Base-by-base conservation (phyloP, 495 filamentous ascomycete genomes). In the Zalerion maritima region DNA sequence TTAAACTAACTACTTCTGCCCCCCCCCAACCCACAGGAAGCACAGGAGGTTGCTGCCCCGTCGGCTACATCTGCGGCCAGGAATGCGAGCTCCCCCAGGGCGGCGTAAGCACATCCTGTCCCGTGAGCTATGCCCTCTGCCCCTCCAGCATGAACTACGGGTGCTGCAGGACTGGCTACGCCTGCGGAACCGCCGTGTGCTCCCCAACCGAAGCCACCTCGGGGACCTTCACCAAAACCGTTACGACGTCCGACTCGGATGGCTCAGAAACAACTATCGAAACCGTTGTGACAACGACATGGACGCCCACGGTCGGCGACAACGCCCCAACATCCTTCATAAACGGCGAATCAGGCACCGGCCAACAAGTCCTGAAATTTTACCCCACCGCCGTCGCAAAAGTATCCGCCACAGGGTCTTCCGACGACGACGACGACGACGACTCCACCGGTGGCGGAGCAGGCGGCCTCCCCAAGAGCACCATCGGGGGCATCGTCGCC, bases 401-500 rank as follows among this genome's bases (percentile, higher is more conserved):
- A 37, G 21, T 45, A 11, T 28, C 43, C 8, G 38, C 55, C 10
- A 21, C 29, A 11, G 18, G 26, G 25, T 30, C 21, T 12, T 37
- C 39, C 3, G 12, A 18, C 13, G 17, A 31, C 20, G 25, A 19
- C 9, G 21, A 22, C 3, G 21, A 23, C 10, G 29, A 35, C 2
- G 39, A 39, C 6, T 37, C 39, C 3, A 12, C 18, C 13, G 17
- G 33, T 18, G 25, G 21, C 9, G 21, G 24, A 3, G 21, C 22
- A 9, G 29, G 37, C 2, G 39, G 40, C 6, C 52, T 65, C 19
- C 52, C 47, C 8, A 26, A 28, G 1, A 39, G 39, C 0, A 47
- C 53, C 6, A 31, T 65, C 0, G 60, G 54, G 2, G 60, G 60
- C 5, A 63, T 65, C 29, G 43, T 62, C n/a, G 50, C 46, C 21